Percentiles rank a stretch among this genome's conserved stretches.
phyloP scores from a whole-genome alignment of 1,284 basidiomycete genomes.

The Vanrija sp. region DNA sequence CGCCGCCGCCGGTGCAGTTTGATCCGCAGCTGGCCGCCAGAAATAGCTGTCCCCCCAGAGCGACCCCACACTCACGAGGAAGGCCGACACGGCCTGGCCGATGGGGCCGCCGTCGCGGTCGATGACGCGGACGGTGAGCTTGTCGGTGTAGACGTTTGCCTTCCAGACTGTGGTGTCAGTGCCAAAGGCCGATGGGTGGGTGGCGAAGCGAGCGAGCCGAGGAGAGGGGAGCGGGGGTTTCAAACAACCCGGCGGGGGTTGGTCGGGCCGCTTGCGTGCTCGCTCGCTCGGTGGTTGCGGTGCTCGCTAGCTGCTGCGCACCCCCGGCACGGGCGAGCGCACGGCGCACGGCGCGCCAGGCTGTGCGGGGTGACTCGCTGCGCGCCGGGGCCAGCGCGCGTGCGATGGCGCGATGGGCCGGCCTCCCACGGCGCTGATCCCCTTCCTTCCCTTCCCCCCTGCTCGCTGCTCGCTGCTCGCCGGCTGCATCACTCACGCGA shows the following conservation, averaged over 20 bases:
- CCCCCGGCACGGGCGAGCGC: too few relatives aligned
- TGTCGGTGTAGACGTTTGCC: constrained; percentile 43
- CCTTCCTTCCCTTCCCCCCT: too few relatives aligned
- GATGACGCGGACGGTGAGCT: constrained; percentile 52
- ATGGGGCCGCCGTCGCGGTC: constrained; percentile 52
- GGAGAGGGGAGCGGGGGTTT: background rate
- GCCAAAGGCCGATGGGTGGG: background rate
- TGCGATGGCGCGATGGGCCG: too few relatives aligned
- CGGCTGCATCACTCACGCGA: constrained; percentile 36
- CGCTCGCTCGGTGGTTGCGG: too few relatives aligned
- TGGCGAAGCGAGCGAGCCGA: background rate
- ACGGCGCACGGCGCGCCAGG: too few relatives aligned
- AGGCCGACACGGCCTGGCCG: constrained; percentile 39
- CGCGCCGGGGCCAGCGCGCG: too few relatives aligned
- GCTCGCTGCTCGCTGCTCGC: too few relatives aligned
- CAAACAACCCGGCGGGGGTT: background rate
- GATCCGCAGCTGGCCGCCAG: background rate
- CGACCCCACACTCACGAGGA: too few relatives aligned
- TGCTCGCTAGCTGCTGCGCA: too few relatives aligned
- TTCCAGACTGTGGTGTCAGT: constrained; percentile 32
- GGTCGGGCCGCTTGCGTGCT: background rate
- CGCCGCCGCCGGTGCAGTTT: background rate
- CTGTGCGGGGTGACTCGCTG: too few relatives aligned
- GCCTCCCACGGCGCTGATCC: too few relatives aligned
- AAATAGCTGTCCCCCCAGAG: too few relatives aligned